Percentiles rank a stretch among this genome's conserved stretches.
These are phyloP conservation scores for Didymosphaeria variabile DNA, from an alignment of 2,329 filamentous ascomycete species.

Conservation along the genomic window DNA sequence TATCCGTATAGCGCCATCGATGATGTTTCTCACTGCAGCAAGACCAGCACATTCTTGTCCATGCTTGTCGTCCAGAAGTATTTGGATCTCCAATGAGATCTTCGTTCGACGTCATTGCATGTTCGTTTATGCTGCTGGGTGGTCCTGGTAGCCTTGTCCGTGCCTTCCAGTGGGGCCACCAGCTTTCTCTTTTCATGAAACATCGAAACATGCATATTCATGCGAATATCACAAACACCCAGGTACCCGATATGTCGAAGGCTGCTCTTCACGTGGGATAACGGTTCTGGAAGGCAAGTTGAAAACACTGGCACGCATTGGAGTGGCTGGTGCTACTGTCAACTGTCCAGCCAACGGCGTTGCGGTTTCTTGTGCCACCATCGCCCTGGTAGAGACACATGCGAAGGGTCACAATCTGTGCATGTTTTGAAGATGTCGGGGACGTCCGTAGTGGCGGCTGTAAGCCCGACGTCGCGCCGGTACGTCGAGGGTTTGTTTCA, in stretches of 20 bases:
- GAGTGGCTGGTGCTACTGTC: slow-evolving; percentile 7
- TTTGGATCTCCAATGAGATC: neutral
- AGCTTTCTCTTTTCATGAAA: slow-evolving; percentile 13
- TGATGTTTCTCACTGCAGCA: neutral
- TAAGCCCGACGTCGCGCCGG: slow-evolving; percentile 1
- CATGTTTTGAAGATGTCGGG: neutral
- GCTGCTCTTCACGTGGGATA: neutral
- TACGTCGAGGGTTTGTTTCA: neutral
- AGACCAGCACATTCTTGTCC: neutral
- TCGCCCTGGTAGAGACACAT: neutral
- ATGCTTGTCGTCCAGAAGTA: neutral
- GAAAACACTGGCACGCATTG: neutral
- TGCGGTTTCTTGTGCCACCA: neutral
- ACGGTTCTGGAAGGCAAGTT: neutral
- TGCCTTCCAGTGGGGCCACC: neutral
- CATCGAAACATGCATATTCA: slow-evolving; percentile 20
- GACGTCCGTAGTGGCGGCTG: slow-evolving; percentile 6
- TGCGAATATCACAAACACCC: slow-evolving; percentile 12
- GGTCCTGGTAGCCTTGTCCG: neutral
- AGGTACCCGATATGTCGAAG: neutral
- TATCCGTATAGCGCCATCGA: neutral
- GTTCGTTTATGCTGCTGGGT: neutral
- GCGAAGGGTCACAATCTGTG: neutral
- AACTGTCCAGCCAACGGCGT: slow-evolving; percentile 6
- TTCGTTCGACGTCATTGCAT: neutral